These are phyloP conservation scores for Neodidymelliopsis sp. DNA, from an alignment of 2,329 filamentous ascomycete genomes.

Conservation along the genomic window DNA sequence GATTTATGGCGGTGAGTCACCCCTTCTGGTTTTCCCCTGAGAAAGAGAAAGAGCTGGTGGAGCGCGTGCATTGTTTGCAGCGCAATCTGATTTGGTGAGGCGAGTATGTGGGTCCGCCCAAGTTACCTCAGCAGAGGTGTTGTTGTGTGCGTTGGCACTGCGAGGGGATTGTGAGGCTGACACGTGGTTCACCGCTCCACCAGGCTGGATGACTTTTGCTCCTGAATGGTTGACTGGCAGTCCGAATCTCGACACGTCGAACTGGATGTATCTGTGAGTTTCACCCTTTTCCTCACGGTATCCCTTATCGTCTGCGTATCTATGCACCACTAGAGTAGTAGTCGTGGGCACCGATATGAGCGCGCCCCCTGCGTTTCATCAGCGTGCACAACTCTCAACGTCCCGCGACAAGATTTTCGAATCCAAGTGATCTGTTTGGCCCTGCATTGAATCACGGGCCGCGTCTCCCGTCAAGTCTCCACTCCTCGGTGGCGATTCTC, in stretches of 20 bases:
- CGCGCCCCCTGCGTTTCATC: slow-evolving; percentile 1
- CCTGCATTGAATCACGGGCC: slow-evolving; percentile 10
- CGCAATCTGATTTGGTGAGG: slow-evolving; percentile 24
- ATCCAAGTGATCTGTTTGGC: neutral
- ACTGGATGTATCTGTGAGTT: slow-evolving; percentile 65
- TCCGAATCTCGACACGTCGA: slow-evolving; percentile 64
- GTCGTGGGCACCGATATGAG: neutral
- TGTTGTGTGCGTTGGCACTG: slow-evolving; percentile 23
- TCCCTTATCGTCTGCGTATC: neutral
- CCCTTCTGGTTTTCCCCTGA: slow-evolving; percentile 5
- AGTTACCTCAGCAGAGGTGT: slow-evolving; percentile 27
- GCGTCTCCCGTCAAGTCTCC: slow-evolving; percentile 7
- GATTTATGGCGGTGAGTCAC: slow-evolving; percentile 63
- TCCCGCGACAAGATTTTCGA: neutral
- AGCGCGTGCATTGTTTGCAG: slow-evolving; percentile 19
- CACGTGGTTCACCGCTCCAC: slow-evolving; percentile 46
- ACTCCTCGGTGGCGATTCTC: slow-evolving; percentile 17
- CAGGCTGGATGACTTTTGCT: slow-evolving; percentile 69
- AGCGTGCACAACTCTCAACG: neutral
- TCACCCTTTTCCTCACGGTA: neutral
- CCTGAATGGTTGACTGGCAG: slow-evolving; percentile 70
- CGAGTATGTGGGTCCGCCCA: slow-evolving; percentile 29
- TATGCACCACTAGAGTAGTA: neutral
- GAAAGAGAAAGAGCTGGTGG: slow-evolving; percentile 13
- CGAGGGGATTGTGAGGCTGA: slow-evolving; percentile 41